Evolutionary conservation across 2,329 filamentous ascomycete species (phyloP).

Genomic region (Zopfia rhizophila): DNA sequence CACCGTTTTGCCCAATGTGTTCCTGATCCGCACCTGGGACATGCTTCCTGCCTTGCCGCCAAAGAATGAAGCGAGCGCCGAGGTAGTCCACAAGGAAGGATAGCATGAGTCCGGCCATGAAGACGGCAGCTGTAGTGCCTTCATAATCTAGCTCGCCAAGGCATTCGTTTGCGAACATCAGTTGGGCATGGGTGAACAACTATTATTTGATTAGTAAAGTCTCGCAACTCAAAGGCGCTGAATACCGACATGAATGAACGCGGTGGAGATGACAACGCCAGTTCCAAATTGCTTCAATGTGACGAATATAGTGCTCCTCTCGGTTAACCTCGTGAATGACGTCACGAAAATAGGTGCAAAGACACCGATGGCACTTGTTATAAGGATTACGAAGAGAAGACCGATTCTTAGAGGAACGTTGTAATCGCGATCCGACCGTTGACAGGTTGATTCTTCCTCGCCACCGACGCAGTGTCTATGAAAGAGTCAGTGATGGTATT

Average conservation of each 20-base stretch:
- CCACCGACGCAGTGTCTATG: conserved; percentile 67
- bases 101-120: conserved; percentile 78
- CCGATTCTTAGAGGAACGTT: conserved; percentile 75
- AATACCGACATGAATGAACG: conserved; percentile 70
- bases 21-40: too few species aligned
- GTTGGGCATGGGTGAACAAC: conserved; percentile 76
- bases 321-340: conserved; percentile 64
- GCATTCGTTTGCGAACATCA: conserved; percentile 79
- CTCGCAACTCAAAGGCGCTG: not conserved
- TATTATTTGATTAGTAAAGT: conserved; percentile 45
- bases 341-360: conserved; percentile 73
- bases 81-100: conserved; percentile 77
- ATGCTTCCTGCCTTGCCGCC: conserved; percentile 38
- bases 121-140: conserved; percentile 73
- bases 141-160: conserved; percentile 74
- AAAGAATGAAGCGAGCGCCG: conserved; percentile 67
- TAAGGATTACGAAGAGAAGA: conserved; percentile 76
- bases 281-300: conserved; percentile 78
- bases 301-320: conserved; percentile 64
- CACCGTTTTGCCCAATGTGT: too few species aligned
- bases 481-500: conserved; percentile 42
- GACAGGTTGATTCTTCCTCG: conserved; percentile 59
- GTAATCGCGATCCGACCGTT: conserved; percentile 66
- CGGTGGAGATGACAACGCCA: conserved; percentile 76
- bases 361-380: conserved; percentile 75